phyloP scores from a whole-genome alignment of 257 asterid species.

The Osmanthus fragrans region DNA sequence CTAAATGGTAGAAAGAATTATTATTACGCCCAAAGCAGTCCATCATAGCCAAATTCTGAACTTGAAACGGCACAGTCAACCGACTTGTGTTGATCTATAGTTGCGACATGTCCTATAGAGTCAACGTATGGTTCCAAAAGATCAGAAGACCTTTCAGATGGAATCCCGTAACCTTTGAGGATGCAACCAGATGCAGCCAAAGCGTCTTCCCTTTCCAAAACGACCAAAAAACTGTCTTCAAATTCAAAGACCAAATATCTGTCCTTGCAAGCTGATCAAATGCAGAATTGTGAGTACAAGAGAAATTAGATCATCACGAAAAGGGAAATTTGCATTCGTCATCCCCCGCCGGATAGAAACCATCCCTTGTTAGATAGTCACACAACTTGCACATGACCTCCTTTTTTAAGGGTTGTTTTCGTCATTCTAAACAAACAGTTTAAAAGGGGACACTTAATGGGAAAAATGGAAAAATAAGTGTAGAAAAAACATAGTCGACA shows the following conservation, averaged over 20 bases:
- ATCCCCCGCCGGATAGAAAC: background rate
- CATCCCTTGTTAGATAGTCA: background rate
- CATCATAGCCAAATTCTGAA: conserved; percentile 68
- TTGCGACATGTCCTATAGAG: conserved; percentile 29
- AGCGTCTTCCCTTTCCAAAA: conserved; percentile 76
- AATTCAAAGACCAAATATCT: conserved; percentile 77
- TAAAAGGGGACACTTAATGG: background rate
- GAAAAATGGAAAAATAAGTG: background rate
- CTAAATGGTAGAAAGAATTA: conserved; percentile 1
- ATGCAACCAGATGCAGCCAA: conserved; percentile 64
- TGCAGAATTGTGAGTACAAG: conserved; percentile 11
- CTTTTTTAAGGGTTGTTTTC: background rate
- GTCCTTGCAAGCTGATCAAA: conserved; percentile 62
- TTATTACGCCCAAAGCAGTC: conserved; percentile 66
- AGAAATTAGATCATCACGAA: background rate
- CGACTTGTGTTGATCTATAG: conserved; percentile 42
- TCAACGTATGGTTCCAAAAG: conserved; percentile 65
- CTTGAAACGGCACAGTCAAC: conserved; percentile 66
- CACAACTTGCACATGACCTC: background rate
- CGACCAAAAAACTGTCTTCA: conserved; percentile 77
- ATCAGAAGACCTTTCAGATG: conserved; percentile 79
- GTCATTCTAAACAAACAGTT: background rate
- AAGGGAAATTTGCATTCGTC: background rate
- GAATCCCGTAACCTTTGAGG: conserved; percentile 86
- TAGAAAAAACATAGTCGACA: background rate